phyloP scores from a whole-genome alignment of 2,329 filamentous ascomycete genomes.

The Dothideomycetes sp. region DNA sequence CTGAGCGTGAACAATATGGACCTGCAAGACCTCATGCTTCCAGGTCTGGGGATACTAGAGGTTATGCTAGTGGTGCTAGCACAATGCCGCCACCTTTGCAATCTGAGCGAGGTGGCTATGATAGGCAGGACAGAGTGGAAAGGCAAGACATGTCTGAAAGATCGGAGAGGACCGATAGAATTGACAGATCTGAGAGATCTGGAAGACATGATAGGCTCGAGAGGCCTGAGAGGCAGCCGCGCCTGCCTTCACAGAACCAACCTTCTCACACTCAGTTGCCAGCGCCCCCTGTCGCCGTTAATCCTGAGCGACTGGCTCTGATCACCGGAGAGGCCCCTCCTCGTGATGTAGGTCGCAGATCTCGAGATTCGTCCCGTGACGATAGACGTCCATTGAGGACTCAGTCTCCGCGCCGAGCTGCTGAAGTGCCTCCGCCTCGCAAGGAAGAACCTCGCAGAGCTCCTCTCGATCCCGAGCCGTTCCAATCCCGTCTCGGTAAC shows the following conservation, averaged over 20 bases:
- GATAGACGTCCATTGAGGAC: constrained; percentile 21
- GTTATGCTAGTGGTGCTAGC: background rate
- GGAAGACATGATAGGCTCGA: constrained; percentile 19
- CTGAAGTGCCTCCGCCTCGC: constrained; percentile 29
- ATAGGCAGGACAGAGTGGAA: constrained; percentile 1
- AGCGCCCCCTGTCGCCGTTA: constrained; percentile 22
- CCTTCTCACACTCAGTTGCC: constrained; percentile 4
- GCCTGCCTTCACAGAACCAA: background rate
- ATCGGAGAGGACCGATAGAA: background rate
- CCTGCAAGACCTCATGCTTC: constrained; percentile 8
- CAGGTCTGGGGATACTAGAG: constrained; percentile 9
- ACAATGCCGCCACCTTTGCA: constrained; percentile 9
- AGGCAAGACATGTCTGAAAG: background rate
- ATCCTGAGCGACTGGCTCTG: constrained; percentile 35
- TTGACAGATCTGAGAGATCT: too few species aligned
- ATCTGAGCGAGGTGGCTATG: background rate
- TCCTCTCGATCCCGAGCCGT: constrained; percentile 17
- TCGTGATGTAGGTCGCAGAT: constrained; percentile 13
- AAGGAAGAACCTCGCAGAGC: constrained; percentile 28
- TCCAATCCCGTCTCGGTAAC: constrained; percentile 13
- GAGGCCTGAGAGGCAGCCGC: background rate
- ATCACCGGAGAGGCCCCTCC: constrained; percentile 27
- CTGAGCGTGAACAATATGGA: constrained; percentile 8
- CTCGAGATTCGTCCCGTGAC: constrained; percentile 16
- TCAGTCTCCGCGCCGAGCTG: constrained; percentile 19